Evolutionary conservation across 768 basidiomycete genomes (phyloP).

Genomic region (Lactifluus pinguis): DNA sequence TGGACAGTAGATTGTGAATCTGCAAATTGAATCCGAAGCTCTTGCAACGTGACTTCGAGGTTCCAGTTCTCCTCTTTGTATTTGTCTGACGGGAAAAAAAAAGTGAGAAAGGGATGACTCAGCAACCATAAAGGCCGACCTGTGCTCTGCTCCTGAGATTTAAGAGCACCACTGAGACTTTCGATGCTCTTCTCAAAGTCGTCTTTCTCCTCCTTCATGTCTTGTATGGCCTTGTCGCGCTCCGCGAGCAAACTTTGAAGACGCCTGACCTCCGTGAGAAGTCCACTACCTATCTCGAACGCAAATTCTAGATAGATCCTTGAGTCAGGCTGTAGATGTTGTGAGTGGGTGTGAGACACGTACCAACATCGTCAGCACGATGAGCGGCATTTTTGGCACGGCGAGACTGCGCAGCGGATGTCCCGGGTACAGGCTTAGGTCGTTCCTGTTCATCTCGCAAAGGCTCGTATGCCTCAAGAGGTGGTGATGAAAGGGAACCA

Average conservation of each 20-base stretch:
- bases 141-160: slow-evolving; percentile 70
- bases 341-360: slow-evolving; percentile 26
- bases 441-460: slow-evolving; percentile 57
- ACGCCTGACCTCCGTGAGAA: slow-evolving; percentile 85
- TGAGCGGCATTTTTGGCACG: slow-evolving; percentile 89
- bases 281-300: slow-evolving; percentile 91
- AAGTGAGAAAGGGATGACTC: neutral
- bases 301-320: slow-evolving; percentile 70
- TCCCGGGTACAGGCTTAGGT: slow-evolving; percentile 46
- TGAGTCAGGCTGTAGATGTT: neutral
- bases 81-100: slow-evolving; percentile 46
- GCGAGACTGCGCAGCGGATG: slow-evolving; percentile 79
- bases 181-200: slow-evolving; percentile 77
- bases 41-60: slow-evolving; percentile 87
- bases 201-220: slow-evolving; percentile 88
- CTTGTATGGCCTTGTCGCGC: slow-evolving; percentile 86
- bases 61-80: slow-evolving; percentile 99
- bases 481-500: slow-evolving; percentile 24
- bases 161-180: slow-evolving; percentile 59
- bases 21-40: slow-evolving; percentile 60
- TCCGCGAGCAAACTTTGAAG: slow-evolving; percentile 87
- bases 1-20: slow-evolving; percentile 56
- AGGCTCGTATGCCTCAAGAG: slow-evolving; percentile 32
- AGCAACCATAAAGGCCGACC: slow-evolving; percentile 38
- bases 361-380: slow-evolving; percentile 82